These are phyloP conservation scores for Solanum hybrid DNA, from an alignment of 305 asterid species.

Conservation along the genomic window DNA sequence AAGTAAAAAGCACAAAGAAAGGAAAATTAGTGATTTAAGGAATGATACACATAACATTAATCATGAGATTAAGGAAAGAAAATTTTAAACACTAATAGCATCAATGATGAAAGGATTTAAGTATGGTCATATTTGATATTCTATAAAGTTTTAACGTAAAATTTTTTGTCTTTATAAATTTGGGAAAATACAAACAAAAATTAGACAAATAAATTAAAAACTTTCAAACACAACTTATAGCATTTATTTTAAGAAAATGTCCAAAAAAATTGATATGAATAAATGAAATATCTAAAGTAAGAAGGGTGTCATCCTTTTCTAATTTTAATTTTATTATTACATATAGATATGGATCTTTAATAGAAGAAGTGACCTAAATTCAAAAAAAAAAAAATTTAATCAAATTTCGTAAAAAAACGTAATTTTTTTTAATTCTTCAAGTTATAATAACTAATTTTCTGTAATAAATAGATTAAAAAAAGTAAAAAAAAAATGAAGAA, in stretches of 20 bases:
- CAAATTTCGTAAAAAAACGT: not conserved
- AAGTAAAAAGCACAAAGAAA: not conserved
- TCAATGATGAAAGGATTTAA: not conserved
- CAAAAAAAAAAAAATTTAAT: too few species aligned
- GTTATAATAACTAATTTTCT: not conserved
- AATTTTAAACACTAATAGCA: not conserved
- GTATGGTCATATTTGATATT: not conserved
- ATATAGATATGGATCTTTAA: too few species aligned
- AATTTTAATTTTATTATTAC: too few species aligned
- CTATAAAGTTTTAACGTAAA: too few species aligned
- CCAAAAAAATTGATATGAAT: too few species aligned
- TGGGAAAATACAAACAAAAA: too few species aligned
- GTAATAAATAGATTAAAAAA: not conserved
- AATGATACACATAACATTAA: not conserved
- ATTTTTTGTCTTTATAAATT: not conserved
- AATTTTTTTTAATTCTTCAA: not conserved
- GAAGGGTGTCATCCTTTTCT: too few species aligned
- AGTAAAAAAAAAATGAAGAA: too few species aligned
- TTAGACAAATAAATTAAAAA: too few species aligned
- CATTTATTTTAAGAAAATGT: not conserved
- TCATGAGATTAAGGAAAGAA: not conserved
- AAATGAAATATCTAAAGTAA: too few species aligned
- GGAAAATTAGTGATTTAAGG: not conserved
- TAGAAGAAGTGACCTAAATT: too few species aligned
- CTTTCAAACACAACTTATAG: too few species aligned